Conservation (phyloP, 208 protist genomes). For the Trypanosoma congolense region DNA sequence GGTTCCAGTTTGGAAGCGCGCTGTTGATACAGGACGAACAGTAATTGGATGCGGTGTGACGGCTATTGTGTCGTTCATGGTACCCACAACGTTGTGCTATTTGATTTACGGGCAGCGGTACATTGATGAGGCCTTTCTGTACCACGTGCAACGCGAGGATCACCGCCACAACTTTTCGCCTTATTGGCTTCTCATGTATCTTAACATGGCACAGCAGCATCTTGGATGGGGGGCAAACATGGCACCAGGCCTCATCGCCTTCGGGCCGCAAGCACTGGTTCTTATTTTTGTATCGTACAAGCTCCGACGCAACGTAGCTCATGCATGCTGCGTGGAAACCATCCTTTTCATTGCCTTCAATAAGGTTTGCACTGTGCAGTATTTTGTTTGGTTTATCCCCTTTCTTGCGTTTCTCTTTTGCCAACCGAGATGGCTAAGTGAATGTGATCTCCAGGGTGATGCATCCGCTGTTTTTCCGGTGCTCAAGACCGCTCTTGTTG, state of each 20-base stretch:
- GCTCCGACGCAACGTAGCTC: conserved; percentile 65
- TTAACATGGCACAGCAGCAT: conserved; percentile 56
- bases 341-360: conserved; percentile 93
- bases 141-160: conserved; percentile 76
- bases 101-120: conserved; percentile 65
- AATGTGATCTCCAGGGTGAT: not conserved
- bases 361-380: conserved; percentile 94
- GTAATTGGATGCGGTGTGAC: conserved; percentile 38
- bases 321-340: conserved; percentile 79
- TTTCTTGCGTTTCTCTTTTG: conserved; percentile 78
- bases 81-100: conserved; percentile 59
- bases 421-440: conserved; percentile 20
- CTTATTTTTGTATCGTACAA: conserved; percentile 64
- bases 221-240: conserved; percentile 44
- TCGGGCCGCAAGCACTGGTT: conserved; percentile 80
- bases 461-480: conserved; percentile 12
- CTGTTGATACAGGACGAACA: conserved; percentile 8
- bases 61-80: conserved; percentile 37
- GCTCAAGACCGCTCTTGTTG: conserved; percentile 16
- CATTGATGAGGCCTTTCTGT: conserved; percentile 75
- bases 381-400: conserved; percentile 93
- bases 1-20: conserved; percentile 1
- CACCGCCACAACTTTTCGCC: conserved; percentile 92
- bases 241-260: conserved; percentile 64
- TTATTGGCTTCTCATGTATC: conserved; percentile 90